Evolutionary conservation across 306 rosid genomes (phyloP).

Genomic region (Lathyrus tuberosus): DNA sequence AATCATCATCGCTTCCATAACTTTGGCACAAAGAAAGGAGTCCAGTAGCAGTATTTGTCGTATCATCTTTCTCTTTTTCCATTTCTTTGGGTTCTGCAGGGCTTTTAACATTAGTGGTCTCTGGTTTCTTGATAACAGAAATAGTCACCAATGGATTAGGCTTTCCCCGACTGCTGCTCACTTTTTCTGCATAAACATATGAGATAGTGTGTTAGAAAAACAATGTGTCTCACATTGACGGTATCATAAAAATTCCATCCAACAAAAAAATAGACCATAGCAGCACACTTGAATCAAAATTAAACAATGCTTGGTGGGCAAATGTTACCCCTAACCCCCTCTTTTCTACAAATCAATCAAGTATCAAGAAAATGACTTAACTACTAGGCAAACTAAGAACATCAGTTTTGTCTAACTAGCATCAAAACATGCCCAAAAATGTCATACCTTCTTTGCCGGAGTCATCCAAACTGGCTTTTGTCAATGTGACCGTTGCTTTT

Average conservation of each 20-base stretch:
- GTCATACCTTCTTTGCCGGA: conserved; percentile 52
- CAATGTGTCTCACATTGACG: conserved; percentile 6
- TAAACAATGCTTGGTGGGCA: neutral
- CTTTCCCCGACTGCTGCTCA: conserved; percentile 37
- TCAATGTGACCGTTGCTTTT: conserved; percentile 55
- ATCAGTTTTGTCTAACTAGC: neutral
- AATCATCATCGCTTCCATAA: conserved; percentile 57
- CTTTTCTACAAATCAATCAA: neutral
- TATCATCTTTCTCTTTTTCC: conserved; percentile 37
- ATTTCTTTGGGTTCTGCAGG: conserved; percentile 40
- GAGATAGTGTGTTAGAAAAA: neutral
- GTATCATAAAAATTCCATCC: neutral
- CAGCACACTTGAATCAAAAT: neutral
- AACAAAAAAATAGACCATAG: neutral
- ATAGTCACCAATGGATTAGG: conserved; percentile 53
- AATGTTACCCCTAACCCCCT: neutral
- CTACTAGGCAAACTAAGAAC: conserved; percentile 11
- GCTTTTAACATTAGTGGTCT: conserved; percentile 32
- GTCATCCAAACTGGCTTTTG: conserved; percentile 49
- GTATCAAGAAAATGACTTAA: neutral
- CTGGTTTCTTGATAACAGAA: conserved; percentile 59
- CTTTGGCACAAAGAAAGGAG: conserved; percentile 56
- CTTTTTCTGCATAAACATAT: conserved; percentile 49
- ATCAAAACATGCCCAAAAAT: conserved; percentile 18
- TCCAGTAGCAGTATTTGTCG: conserved; percentile 30